These are phyloP conservation scores for Seminavis robusta DNA, from an alignment of 108 stramenopile species.

Conservation along the genomic window DNA sequence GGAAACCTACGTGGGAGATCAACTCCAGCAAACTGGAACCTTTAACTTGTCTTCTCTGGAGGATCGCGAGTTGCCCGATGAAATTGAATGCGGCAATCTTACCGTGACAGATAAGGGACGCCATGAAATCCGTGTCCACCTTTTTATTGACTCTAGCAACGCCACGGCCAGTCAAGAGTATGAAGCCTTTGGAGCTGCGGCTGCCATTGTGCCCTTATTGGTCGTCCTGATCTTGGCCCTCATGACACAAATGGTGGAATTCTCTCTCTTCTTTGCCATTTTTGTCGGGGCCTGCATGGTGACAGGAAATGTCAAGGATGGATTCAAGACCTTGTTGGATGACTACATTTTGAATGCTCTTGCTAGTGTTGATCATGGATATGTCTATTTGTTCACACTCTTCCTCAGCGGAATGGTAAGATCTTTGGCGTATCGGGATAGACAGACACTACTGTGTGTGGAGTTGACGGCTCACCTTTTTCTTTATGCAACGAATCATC, in stretches of 20 bases:
- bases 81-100: constrained; percentile 16
- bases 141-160: constrained; percentile 2
- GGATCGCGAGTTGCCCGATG: constrained; percentile 15
- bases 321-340: constrained; percentile 50
- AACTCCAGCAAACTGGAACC: constrained; percentile 6
- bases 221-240: constrained; percentile 45
- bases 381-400: constrained; percentile 35
- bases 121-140: constrained; percentile 10
- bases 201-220: constrained; percentile 48
- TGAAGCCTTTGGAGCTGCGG: constrained; percentile 42
- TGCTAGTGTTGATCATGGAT: constrained; percentile 30
- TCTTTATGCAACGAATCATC: constrained; percentile 40
- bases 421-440: background rate
- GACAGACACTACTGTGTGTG: background rate
- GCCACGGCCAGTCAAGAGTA: constrained; percentile 11
- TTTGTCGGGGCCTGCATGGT: constrained; percentile 67
- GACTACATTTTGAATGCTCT: constrained; percentile 44
- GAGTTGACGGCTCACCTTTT: background rate
- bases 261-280: constrained; percentile 37
- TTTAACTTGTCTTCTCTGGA: constrained; percentile 8
- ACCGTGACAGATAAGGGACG: constrained; percentile 6
- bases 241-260: constrained; percentile 41
- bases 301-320: constrained; percentile 34
- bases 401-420: constrained; percentile 6
- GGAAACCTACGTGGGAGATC: constrained; percentile 22